Base-by-base conservation (phyloP, 2,329 filamentous ascomycete genomes). In the Ceratocystis alfenasii region DNA sequence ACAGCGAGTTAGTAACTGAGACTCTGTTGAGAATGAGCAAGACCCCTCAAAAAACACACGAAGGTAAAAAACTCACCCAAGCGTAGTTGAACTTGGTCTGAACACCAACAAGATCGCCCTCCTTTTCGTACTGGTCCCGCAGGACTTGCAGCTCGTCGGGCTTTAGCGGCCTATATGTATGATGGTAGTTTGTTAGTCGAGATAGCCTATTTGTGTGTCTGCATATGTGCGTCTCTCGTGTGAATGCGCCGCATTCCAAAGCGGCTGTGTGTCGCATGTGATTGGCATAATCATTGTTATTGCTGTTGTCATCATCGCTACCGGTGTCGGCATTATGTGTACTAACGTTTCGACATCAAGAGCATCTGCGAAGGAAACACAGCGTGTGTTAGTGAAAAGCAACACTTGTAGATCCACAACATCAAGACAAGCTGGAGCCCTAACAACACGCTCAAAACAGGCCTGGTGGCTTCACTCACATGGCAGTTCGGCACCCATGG, bases 81-180 rank as follows among this genome's bases (percentile, higher is more conserved):
- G 94, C 93, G 76, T 93, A 97, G 85, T 99, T 99, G 84, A 99
- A 99, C 75, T 97, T 97, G 69, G 94, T 99, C 77, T 99, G 94
- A 50, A 99, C 84, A 68, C 93, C 92, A 68, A 96, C 93, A 80
- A 95, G 95, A 72, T 95, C 90, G 71, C 93, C 94, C 78, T 99
- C 94, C 75, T 96, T 96, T 75, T 97, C 93, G 75, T 94, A 99
- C 76, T 99, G 94, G 68, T 89, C 82, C 70, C 93, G 89, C 65
- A 99, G 83, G 69, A 97, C 94, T 75, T 92, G 87, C 68, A 99
- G 87, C 77, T 99, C 94, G 63, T 90, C 88, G 66, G 90, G 85
- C 78, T 94, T 95, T 69, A 99, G 83, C 70, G 94, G 89, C 74
- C 90, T 94, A 71, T 70, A 65, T 10, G 65, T 68, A 63, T 63